A percentile compares a stretch with the other conserved stretches of the same genome.
Conservation (phyloP, 352 stramenopile genomes). For the Phytophthora europaea region DNA sequence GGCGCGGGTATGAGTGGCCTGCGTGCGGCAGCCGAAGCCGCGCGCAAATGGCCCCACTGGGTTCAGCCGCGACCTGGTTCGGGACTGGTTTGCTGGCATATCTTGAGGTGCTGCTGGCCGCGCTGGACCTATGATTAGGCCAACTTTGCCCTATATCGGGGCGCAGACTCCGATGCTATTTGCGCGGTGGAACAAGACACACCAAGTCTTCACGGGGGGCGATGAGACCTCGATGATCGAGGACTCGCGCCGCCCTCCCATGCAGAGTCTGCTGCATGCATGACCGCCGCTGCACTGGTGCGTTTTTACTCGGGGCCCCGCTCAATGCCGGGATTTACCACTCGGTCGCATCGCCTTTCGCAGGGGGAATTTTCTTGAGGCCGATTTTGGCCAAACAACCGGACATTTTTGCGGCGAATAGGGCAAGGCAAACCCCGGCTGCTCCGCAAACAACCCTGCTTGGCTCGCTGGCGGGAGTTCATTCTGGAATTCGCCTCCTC, state of each 20-base stretch:
- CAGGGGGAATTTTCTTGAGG: slow-evolving; percentile 34
- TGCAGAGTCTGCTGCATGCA: slow-evolving; percentile 4
- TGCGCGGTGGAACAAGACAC: not conserved
- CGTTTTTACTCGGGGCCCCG: slow-evolving; percentile 17
- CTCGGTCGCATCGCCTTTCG: slow-evolving; percentile 12
- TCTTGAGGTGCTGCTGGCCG: not conserved
- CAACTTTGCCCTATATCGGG: not conserved
- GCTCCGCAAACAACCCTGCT: not conserved
- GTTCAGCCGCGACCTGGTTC: slow-evolving; percentile 20
- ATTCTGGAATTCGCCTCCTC: slow-evolving; percentile 44
- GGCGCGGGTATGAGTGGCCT: slow-evolving; percentile 24
- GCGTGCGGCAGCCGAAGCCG: not conserved
- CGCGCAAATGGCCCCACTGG: not conserved
- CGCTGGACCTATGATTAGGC: slow-evolving; percentile 1
- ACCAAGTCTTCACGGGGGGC: not conserved
- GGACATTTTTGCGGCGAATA: slow-evolving; percentile 10
- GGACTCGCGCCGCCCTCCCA: not conserved
- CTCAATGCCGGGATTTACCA: slow-evolving; percentile 7
- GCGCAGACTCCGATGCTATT: not conserved
- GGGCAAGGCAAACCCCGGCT: slow-evolving; percentile 14
- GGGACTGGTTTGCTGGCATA: not conserved
- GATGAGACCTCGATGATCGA: not conserved
- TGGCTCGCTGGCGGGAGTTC: slow-evolving; percentile 14
- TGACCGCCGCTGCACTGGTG: slow-evolving; percentile 3
- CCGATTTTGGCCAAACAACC: slow-evolving; percentile 34